Evolutionary conservation across 2,329 filamentous ascomycete species (phyloP).

Genomic region (Pseudocercospora vitis): DNA sequence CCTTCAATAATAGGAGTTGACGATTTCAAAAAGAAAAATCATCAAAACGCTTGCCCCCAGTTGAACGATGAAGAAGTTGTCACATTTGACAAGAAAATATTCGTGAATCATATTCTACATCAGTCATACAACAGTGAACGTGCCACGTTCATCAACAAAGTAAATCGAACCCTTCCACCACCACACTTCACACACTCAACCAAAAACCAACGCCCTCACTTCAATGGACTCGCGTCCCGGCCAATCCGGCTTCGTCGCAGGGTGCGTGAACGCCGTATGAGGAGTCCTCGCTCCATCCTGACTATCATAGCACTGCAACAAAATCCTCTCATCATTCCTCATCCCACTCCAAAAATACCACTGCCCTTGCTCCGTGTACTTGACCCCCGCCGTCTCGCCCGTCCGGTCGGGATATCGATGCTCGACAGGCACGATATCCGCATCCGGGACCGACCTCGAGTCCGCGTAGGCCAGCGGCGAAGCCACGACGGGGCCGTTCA

Average conservation of each 20-base stretch:
- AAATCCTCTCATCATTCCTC: slow-evolving; percentile 58
- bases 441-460: slow-evolving; percentile 55
- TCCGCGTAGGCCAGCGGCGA: slow-evolving; percentile 61
- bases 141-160: too few species aligned
- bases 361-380: slow-evolving; percentile 60
- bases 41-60: too few species aligned
- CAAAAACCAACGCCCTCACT: slow-evolving; percentile 79
- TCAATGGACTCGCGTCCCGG: slow-evolving; percentile 80
- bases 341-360: slow-evolving; percentile 84
- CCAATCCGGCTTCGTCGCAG: slow-evolving; percentile 65
- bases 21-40: neutral
- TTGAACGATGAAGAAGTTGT: too few species aligned
- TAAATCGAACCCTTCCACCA: too few species aligned
- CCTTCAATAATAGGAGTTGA: too few species aligned
- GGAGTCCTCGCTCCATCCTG: slow-evolving; percentile 50
- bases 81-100: neutral
- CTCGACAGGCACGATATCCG: slow-evolving; percentile 70
- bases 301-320: slow-evolving; percentile 53
- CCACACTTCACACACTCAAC: slow-evolving; percentile 18
- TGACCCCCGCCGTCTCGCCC: slow-evolving; percentile 73
- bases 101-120: neutral
- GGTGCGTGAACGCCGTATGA: slow-evolving; percentile 78
- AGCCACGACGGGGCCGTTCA: slow-evolving; percentile 59
- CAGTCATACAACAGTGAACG: neutral
- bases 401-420: slow-evolving; percentile 69